Base-by-base conservation (phyloP, 2,329 filamentous ascomycete genomes). In the Diaporthe eres region DNA sequence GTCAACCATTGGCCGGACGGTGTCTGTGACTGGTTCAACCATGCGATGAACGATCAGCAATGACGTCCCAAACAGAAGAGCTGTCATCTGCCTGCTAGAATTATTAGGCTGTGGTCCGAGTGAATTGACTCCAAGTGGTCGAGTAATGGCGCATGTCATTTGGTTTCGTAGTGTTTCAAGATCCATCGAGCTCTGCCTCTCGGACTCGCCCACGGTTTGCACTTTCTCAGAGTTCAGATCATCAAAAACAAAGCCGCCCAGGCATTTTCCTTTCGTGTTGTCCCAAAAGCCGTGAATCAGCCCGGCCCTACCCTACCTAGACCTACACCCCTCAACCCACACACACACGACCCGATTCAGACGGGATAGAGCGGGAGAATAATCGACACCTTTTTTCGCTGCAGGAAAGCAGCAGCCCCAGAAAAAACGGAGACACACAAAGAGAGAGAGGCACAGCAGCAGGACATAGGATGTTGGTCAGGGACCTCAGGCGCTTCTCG, bases 131-230 rank as follows among this genome's bases (percentile, higher is more conserved):
- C 22, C 34, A 8, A 55, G 47, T 39, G 37, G 39, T 42, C 49
- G 65, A 70, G 65, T 53, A 53, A 53, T 68, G 65, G 65, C 65
- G 47, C 47, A 39, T 53, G 47, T 31, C 65, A 3, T 15, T 53
- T 25, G 65, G 65, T 68, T 68, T 68, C 65, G 47, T 19, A n/a
- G 65, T 68, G 65, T 68, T 68, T 68, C 65, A 68, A 53, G 65
- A 53, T 39, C 31, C 47, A 39, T n/a, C 47, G 44, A 51, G 63
- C 44, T 37, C 25, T 39, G 44, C 22, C 60, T 34, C 39, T 22
- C 60, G 42, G 60, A 31, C 63, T 53, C 63, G 47, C 15, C 25
- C 65, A 39, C 47, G 34, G 31, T 53, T 17, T n/a, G 47, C 15
- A 8, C 37, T 25, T 28, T 42, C 2, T 28, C 49, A 55, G 65